Evolutionary conservation across 352 stramenopile species (phyloP), one percentile per base, ranked within the genome.

Genomic region (Pythium angustatum): DNA sequence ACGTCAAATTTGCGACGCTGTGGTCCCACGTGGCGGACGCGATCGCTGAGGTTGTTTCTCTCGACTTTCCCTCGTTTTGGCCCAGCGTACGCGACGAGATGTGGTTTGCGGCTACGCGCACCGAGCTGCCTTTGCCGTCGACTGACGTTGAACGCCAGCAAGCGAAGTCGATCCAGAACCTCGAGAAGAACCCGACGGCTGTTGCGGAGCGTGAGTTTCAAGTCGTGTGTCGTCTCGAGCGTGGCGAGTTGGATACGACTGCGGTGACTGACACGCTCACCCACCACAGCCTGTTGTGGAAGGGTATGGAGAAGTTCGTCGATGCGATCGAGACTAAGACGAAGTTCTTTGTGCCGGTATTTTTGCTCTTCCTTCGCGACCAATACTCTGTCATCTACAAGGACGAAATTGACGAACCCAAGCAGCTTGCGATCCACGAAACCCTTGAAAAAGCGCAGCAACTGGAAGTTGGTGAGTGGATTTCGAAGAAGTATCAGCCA

Each of bases 1-100:
- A 96, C 59, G 85, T 96, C 58, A 96, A 96, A 64, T 94, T 95
- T 55, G 81, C 88, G 9, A 91, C 83, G 5, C 82, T 96, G 63
- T 96, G 88, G 88, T 58, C 83, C 11, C 88, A 96, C 41, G 70
- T 96, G 24, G 71, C 85, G 0, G 81, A 91, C 24, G 83, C 84
- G 2, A 69, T 96, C 33, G 84, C 90, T 19, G 73, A 79, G 31
- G 73, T 81, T 14, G 71, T 79, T 7, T 58, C 73, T 17, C 57
- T 78, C 21, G 73, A 93, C 21, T 90, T 93, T 57, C 68, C 78
- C 14, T 75, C 83, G n/a, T 68, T 85, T 22, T 93, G 86, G 84
- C 70, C 74, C 5, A 87, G 66, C 50, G 69, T 87, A 5, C 78
- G 75, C 5, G 66, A 72, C 11, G 86, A 91, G 58, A 69, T 93